Evolutionary conservation across 805 yeast species (phyloP).

Genomic region (Yarrowia sp.): DNA sequence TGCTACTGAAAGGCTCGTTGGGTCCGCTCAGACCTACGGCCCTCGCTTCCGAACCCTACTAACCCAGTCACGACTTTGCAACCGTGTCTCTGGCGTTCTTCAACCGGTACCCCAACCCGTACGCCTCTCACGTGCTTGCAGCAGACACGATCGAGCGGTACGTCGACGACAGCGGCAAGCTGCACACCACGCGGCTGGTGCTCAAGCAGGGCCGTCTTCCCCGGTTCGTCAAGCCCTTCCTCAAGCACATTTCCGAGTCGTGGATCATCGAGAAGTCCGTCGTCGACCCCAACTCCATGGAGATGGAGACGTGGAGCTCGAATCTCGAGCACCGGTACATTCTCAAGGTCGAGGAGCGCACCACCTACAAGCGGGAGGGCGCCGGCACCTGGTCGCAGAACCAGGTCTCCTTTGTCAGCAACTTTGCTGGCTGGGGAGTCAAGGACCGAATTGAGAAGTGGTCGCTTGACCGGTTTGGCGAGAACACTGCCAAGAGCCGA

Average conservation of each 20-base stretch:
- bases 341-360: conserved; percentile 78
- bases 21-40: conserved; percentile 17
- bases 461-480: conserved; percentile 74
- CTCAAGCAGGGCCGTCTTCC: conserved; percentile 84
- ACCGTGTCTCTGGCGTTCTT: conserved; percentile 80
- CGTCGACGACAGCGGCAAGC: conserved; percentile 67
- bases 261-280: conserved; percentile 84
- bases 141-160: conserved; percentile 73
- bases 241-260: conserved; percentile 71
- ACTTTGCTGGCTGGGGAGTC: conserved; percentile 66
- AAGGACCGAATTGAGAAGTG: conserved; percentile 80
- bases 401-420: conserved; percentile 73
- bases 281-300: conserved; percentile 65
- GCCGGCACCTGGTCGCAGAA: conserved; percentile 48
- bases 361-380: conserved; percentile 56
- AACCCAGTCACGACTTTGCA: conserved; percentile 58
- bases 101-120: conserved; percentile 77
- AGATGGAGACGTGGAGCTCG: conserved; percentile 73
- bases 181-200: conserved; percentile 75
- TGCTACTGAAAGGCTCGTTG: no score
- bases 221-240: conserved; percentile 73
- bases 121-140: conserved; percentile 81
- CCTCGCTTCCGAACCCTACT: not conserved
- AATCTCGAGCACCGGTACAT: conserved; percentile 84
- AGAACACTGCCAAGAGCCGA: conserved; percentile 69